phyloP scores from a whole-genome alignment of 108 stramenopile genomes.

The Fragilaria radians region DNA sequence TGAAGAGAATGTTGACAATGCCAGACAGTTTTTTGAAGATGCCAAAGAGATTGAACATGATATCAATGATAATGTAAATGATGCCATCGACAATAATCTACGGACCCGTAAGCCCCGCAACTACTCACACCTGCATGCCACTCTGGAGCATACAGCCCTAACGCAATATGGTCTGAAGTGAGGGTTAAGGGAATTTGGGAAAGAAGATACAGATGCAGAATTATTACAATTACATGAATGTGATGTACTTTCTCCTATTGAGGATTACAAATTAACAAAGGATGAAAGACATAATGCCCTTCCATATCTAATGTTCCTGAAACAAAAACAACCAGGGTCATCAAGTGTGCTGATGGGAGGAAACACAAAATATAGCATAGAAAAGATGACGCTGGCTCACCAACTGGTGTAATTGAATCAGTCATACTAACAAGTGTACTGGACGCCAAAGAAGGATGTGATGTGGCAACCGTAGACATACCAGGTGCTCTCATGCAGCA shows the following conservation, averaged over 20 bases:
- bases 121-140: background rate
- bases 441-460: slow-evolving; percentile 25
- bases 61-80: too few species aligned
- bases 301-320: slow-evolving; percentile 20
- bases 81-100: too few species aligned
- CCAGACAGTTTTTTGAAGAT: too few species aligned
- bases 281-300: slow-evolving; percentile 3
- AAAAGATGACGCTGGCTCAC: slow-evolving; percentile 2
- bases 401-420: background rate
- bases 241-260: too few species aligned
- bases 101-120: too few species aligned
- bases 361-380: background rate
- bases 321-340: slow-evolving; percentile 9
- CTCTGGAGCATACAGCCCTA: background rate
- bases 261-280: background rate
- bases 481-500: slow-evolving; percentile 27
- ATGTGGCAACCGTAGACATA: slow-evolving; percentile 24
- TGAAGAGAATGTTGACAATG: too few species aligned
- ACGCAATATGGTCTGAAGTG: background rate
- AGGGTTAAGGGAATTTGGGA: slow-evolving; percentile 28
- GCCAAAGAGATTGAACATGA: too few species aligned
- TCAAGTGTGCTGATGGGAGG: slow-evolving; percentile 14
- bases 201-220: slow-evolving; percentile 28
- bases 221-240: slow-evolving; percentile 32
- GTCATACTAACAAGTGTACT: slow-evolving; percentile 2